phyloP scores from a whole-genome alignment of 2,329 filamentous ascomycete genomes.

The Hirsutella thompsonii region DNA sequence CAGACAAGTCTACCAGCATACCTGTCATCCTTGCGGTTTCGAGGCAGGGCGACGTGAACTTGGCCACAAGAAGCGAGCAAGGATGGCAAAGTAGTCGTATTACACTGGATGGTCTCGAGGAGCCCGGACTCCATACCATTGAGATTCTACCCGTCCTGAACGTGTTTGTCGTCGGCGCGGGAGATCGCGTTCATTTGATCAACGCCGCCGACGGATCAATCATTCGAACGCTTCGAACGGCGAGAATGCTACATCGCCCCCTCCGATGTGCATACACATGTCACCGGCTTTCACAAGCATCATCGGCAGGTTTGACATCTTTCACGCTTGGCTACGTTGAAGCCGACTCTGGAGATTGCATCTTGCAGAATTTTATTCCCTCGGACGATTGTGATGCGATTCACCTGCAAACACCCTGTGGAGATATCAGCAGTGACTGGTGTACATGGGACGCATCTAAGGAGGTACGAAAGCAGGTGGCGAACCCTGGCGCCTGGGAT shows the following conservation, averaged over 20 bases:
- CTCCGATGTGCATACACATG: slow-evolving; percentile 45
- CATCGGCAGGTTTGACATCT: slow-evolving; percentile 42
- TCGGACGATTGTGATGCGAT: slow-evolving; percentile 40
- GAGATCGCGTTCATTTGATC: slow-evolving; percentile 44
- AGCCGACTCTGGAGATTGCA: slow-evolving; percentile 44
- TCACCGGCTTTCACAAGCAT: slow-evolving; percentile 30
- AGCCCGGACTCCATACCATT: slow-evolving; percentile 37
- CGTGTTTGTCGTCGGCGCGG: slow-evolving; percentile 46
- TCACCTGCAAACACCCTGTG: slow-evolving; percentile 32
- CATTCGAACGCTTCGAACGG: slow-evolving; percentile 49
- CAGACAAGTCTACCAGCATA: slow-evolving; percentile 5
- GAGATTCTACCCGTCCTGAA: slow-evolving; percentile 45
- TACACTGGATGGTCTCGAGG: slow-evolving; percentile 26
- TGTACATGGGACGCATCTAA: slow-evolving; percentile 38
- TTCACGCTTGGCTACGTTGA: slow-evolving; percentile 54
- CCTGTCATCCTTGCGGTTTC: slow-evolving; percentile 30
- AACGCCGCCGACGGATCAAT: slow-evolving; percentile 29
- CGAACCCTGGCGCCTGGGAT: slow-evolving; percentile 55
- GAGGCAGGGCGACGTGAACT: slow-evolving; percentile 35
- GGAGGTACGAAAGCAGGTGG: slow-evolving; percentile 37
- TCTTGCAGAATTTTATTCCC: slow-evolving; percentile 51
- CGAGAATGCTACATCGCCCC: slow-evolving; percentile 43
- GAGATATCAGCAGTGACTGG: slow-evolving; percentile 26
- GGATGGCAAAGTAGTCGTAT: slow-evolving; percentile 39
- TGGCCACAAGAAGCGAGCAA: slow-evolving; percentile 25